A percentile compares a stretch with the other conserved stretches of the same genome.
Conservation (phyloP, 257 asterid species). For the Handroanthus guayacan region DNA sequence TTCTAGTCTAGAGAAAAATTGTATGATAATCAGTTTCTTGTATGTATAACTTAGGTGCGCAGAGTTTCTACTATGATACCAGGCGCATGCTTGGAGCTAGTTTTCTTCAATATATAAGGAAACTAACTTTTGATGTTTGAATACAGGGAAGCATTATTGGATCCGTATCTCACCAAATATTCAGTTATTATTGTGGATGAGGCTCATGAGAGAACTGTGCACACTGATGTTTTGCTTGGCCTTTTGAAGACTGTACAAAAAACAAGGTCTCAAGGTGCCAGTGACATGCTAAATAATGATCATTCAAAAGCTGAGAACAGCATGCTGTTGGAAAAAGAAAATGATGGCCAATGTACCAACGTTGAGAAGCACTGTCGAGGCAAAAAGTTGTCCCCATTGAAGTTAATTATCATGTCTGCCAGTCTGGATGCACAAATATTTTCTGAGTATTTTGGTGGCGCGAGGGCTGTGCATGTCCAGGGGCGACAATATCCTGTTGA, state of each 20-base stretch:
- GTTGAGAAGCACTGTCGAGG: slow-evolving; percentile 49
- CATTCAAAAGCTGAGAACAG: slow-evolving; percentile 44
- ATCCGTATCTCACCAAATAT: slow-evolving; percentile 85
- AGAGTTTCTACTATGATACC: slow-evolving; percentile 7
- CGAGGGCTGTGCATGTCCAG: slow-evolving; percentile 94
- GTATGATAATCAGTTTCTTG: slow-evolving; percentile 1
- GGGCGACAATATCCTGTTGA: slow-evolving; percentile 94
- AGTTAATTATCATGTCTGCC: slow-evolving; percentile 93
- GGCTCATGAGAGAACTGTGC: slow-evolving; percentile 98
- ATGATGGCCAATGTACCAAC: slow-evolving; percentile 42
- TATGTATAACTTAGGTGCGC: not conserved
- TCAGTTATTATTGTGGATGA: slow-evolving; percentile 95
- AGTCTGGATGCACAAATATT: slow-evolving; percentile 88
- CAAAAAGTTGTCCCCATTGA: slow-evolving; percentile 69
- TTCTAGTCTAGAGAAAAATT: slow-evolving; percentile 12
- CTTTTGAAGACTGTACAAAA: slow-evolving; percentile 84
- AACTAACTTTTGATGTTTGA: slow-evolving; percentile 26
- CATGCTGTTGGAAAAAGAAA: slow-evolving; percentile 38
- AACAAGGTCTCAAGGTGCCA: slow-evolving; percentile 61
- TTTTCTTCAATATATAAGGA: not conserved
- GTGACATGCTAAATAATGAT: slow-evolving; percentile 40
- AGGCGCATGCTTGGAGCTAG: slow-evolving; percentile 27
- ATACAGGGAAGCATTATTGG: slow-evolving; percentile 91
- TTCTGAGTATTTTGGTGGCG: slow-evolving; percentile 89
- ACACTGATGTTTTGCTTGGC: slow-evolving; percentile 96